phyloP scores from a whole-genome alignment of 495 filamentous ascomycete genomes.

The Aspergillus nidulans region DNA sequence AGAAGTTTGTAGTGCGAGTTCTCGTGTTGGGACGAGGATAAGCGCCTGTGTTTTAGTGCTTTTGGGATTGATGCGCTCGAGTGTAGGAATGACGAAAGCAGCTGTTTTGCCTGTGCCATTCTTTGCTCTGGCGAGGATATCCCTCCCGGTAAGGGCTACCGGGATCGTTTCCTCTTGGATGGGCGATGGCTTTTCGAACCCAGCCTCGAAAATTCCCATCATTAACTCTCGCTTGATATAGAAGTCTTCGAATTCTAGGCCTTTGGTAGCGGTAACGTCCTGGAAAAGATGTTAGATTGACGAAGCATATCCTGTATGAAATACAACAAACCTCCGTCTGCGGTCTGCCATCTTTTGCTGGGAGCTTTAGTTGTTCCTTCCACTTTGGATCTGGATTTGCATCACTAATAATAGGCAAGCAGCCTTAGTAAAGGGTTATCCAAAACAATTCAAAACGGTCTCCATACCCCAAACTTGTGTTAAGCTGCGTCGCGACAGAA shows the following conservation, averaged over 20 bases:
- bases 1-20: conserved; percentile 97
- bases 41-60: conserved; percentile 91
- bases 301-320: background rate
- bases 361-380: conserved; percentile 73
- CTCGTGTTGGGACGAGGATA: conserved; percentile 93
- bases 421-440: conserved; percentile 13
- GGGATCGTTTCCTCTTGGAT: conserved; percentile 99
- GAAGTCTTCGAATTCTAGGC: conserved; percentile 96
- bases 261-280: conserved; percentile 98
- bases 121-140: conserved; percentile 94
- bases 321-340: conserved; percentile 80
- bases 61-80: conserved; percentile 94
- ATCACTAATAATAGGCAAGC: conserved; percentile 42
- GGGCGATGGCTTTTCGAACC: conserved; percentile 96
- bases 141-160: conserved; percentile 88
- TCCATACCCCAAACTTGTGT: conserved; percentile 65
- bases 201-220: conserved; percentile 99
- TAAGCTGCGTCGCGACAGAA: conserved; percentile 64
- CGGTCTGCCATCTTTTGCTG: conserved; percentile 77
- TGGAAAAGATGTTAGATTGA: conserved; percentile 34
- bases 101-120: conserved; percentile 99
- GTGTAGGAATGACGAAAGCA: conserved; percentile 92
- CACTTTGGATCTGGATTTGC: conserved; percentile 58
- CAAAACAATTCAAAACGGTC: background rate
- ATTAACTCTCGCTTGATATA: conserved; percentile 88